A percentile compares a stretch with the other conserved stretches of the same genome.
These are phyloP conservation scores for Hirschfeldia incana DNA, from an alignment of 345 rosid species.

Conservation along the genomic window DNA sequence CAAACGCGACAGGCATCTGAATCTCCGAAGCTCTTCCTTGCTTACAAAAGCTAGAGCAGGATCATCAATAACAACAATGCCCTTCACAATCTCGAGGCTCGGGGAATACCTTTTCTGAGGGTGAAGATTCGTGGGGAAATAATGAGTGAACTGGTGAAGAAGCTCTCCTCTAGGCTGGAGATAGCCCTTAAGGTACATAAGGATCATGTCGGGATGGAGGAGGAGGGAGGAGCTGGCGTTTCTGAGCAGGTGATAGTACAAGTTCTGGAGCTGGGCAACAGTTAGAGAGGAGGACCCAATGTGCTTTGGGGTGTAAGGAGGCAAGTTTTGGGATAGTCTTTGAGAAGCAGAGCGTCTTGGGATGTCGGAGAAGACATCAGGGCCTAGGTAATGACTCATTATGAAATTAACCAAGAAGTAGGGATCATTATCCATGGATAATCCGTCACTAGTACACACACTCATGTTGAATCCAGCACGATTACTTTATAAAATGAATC, in stretches of 20 bases:
- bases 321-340: constrained; percentile 46
- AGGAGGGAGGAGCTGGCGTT: constrained; percentile 46
- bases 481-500: too few species aligned
- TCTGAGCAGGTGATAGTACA: constrained; percentile 56
- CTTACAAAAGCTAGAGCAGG: constrained; percentile 39
- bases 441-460: constrained; percentile 16
- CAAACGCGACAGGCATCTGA: constrained; percentile 50
- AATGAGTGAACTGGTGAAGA: constrained; percentile 42
- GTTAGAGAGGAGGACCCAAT: constrained; percentile 54
- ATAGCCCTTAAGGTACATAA: constrained; percentile 50
- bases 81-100: constrained; percentile 49
- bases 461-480: constrained; percentile 10
- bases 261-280: constrained; percentile 48
- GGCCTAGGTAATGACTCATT: constrained; percentile 63
- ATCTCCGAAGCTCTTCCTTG: constrained; percentile 45
- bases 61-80: constrained; percentile 57
- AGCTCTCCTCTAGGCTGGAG: constrained; percentile 28
- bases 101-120: constrained; percentile 50
- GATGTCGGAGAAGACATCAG: constrained; percentile 63
- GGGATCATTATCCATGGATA: constrained; percentile 36
- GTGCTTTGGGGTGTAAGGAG: constrained; percentile 58
- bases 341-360: constrained; percentile 60
- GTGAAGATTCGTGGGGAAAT: constrained; percentile 50
- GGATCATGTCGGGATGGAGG: constrained; percentile 41
- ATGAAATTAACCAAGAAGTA: constrained; percentile 57